These are phyloP conservation scores for Teratosphaeriaceae sp. DNA, from an alignment of 2,329 filamentous ascomycete genomes.

Conservation along the genomic window DNA sequence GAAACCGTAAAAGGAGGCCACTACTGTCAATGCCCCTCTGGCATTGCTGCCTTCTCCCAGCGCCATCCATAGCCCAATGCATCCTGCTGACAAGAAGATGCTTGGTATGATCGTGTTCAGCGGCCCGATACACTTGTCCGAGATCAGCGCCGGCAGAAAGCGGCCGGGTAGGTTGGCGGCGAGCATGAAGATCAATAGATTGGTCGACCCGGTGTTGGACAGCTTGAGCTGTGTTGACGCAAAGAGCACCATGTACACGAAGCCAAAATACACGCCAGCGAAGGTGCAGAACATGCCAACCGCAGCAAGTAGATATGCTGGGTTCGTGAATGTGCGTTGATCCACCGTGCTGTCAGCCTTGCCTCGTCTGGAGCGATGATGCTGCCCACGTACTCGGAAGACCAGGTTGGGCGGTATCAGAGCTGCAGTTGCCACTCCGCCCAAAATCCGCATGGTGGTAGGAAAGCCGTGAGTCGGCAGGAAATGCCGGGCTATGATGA, in stretches of 20 bases:
- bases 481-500: conserved; percentile 26
- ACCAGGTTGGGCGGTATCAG: conserved; percentile 21
- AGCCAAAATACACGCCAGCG: conserved; percentile 28
- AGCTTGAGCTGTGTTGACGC: conserved; percentile 22
- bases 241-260: conserved; percentile 29
- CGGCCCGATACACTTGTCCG: conserved; percentile 26
- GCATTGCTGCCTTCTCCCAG: conserved; percentile 5
- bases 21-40: conserved; percentile 16
- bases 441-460: conserved; percentile 24
- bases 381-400: conserved; percentile 15
- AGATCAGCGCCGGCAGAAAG: conserved; percentile 26
- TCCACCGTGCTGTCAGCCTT: neutral
- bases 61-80: conserved; percentile 47
- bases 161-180: conserved; percentile 26
- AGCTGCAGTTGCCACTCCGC: conserved; percentile 13
- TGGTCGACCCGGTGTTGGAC: conserved; percentile 15
- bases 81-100: conserved; percentile 40
- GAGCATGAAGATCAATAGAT: conserved; percentile 29
- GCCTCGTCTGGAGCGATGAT: conserved; percentile 1
- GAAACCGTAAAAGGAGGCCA: conserved; percentile 30
- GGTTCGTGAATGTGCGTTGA: conserved; percentile 6
- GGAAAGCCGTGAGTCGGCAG: conserved; percentile 26
- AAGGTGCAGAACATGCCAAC: conserved; percentile 28
- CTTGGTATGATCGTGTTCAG: conserved; percentile 30
- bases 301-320: conserved; percentile 19